Evolutionary conservation across 352 stramenopile species (phyloP).

Genomic region (Paralagenidium karlingii): DNA sequence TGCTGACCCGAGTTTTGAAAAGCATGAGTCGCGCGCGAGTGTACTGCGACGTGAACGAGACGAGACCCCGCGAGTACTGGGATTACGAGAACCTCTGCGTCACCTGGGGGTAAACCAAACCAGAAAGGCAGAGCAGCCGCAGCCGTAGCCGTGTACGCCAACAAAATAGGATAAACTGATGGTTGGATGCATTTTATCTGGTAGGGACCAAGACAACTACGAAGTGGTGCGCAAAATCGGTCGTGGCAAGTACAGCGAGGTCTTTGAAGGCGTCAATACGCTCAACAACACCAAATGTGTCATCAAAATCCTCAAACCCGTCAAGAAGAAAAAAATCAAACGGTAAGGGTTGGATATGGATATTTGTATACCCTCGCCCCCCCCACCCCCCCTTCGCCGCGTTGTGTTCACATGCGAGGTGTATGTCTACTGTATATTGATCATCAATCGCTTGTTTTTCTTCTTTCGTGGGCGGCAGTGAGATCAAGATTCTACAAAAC

Average conservation of each 20-base stretch:
- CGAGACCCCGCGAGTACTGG: constrained; percentile 97
- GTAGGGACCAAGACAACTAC: constrained; percentile 97
- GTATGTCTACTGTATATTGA: background rate
- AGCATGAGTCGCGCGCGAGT: constrained; percentile 61
- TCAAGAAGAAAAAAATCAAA: constrained; percentile 99
- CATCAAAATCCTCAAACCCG: constrained; percentile 99
- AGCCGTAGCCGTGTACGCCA: background rate
- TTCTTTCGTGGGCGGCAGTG: constrained; percentile 19
- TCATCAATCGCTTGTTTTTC: background rate
- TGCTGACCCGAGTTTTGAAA: background rate
- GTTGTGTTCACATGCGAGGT: background rate
- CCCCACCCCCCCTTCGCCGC: background rate
- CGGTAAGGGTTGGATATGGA: constrained; percentile 19
- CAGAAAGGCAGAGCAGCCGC: background rate
- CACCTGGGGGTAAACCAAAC: constrained; percentile 77
- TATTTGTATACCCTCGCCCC: background rate
- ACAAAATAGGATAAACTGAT: no score
- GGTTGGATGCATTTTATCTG: no score
- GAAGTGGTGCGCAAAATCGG: constrained; percentile 99
- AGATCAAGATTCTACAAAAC: constrained; percentile 99
- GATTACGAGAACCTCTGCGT: constrained; percentile 99
- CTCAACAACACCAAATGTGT: constrained; percentile 95
- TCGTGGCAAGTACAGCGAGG: constrained; percentile 98
- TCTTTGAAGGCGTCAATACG: constrained; percentile 97
- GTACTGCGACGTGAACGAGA: constrained; percentile 93